Evolutionary conservation across 75 land plant genomes (phyloP).

Genomic region (Azolla pinnata): DNA sequence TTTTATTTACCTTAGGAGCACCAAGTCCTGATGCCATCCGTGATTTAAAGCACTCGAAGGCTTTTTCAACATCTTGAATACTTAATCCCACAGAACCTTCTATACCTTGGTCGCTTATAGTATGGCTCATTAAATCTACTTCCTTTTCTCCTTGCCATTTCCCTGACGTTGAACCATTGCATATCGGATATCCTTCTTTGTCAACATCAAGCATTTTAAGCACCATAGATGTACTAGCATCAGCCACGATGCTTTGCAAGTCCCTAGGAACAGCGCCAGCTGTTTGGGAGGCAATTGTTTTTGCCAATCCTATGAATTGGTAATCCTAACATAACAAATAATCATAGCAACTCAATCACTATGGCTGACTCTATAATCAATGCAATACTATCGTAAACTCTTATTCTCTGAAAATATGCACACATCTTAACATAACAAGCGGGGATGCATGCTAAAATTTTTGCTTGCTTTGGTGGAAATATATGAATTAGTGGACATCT

Average conservation of each 20-base stretch:
- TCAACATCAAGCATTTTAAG: too few relatives aligned
- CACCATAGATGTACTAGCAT: constrained; percentile 51
- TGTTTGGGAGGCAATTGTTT: constrained; percentile 55
- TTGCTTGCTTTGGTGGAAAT: too few relatives aligned
- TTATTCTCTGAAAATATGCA: too few relatives aligned
- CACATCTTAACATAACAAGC: too few relatives aligned
- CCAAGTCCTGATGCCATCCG: constrained; percentile 82
- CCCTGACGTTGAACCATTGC: too few relatives aligned
- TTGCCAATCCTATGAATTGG: constrained; percentile 3
- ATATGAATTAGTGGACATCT: too few relatives aligned
- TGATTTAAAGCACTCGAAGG: constrained; percentile 64
- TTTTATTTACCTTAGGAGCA: constrained; percentile 75
- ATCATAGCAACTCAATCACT: too few relatives aligned
- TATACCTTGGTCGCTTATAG: too few relatives aligned
- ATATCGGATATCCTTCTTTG: not conserved
- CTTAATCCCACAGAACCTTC: constrained; percentile 10
- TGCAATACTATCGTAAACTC: too few relatives aligned
- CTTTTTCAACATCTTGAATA: constrained; percentile 41
- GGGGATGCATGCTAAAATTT: too few relatives aligned
- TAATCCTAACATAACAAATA: not conserved
- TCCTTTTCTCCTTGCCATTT: not conserved
- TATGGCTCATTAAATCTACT: too few relatives aligned
- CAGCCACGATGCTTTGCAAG: constrained; percentile 64
- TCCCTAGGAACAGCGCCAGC: constrained; percentile 78
- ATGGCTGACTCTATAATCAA: too few relatives aligned